Conservation (phyloP, 2,329 filamentous ascomycete species). For the Colletotrichum sp. region DNA sequence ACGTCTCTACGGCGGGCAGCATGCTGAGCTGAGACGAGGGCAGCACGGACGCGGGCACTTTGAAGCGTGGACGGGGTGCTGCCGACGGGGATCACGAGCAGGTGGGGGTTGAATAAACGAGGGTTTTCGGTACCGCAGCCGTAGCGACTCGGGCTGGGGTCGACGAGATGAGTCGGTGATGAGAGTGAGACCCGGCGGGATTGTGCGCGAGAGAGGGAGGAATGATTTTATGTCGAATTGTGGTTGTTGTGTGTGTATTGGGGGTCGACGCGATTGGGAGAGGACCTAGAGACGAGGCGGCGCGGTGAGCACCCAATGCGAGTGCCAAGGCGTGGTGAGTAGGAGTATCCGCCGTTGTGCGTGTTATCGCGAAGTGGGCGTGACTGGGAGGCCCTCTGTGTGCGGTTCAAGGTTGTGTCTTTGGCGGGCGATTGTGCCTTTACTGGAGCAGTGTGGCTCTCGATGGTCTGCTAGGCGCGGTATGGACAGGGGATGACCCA, state of each 20-base stretch:
- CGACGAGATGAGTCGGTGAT: background rate
- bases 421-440: background rate
- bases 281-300: background rate
- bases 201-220: background rate
- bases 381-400: background rate
- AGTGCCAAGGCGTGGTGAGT: background rate
- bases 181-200: background rate
- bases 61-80: background rate
- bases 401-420: background rate
- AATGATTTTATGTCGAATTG: slow-evolving; percentile 10
- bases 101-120: background rate
- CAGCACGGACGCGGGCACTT: background rate
- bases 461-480: background rate
- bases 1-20: slow-evolving; percentile 7
- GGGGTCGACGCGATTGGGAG: background rate
- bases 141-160: background rate
- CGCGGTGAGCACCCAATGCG: background rate
- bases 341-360: background rate
- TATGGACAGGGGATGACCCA: background rate
- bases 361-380: background rate
- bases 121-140: background rate
- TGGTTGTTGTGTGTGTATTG: background rate
- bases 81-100: background rate
- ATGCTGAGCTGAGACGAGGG: slow-evolving; percentile 9
- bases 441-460: slow-evolving; percentile 4